Evolutionary conservation across 2,329 filamentous ascomycete genomes (phyloP).

Genomic region (Xylaria sp.): DNA sequence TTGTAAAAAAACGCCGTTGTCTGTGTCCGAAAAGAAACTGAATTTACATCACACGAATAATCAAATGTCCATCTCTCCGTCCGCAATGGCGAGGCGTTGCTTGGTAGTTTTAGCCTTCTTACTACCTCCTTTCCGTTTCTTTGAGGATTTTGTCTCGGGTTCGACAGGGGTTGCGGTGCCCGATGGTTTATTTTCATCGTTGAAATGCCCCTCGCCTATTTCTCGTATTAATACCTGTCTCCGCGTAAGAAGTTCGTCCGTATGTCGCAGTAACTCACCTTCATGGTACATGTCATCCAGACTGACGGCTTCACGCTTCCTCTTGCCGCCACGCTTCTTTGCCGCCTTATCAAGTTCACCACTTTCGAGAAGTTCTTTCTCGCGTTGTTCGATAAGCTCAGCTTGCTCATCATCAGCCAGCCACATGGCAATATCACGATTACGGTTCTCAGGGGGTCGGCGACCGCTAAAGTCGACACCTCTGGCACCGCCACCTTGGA

Average conservation of each 20-base stretch:
- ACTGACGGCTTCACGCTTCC: slow-evolving; percentile 69
- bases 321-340: slow-evolving; percentile 69
- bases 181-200: slow-evolving; percentile 84
- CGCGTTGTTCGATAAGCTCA: slow-evolving; percentile 90
- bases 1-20: slow-evolving; percentile 32
- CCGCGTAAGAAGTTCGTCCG: not conserved
- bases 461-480: slow-evolving; percentile 97
- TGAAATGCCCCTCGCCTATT: slow-evolving; percentile 93
- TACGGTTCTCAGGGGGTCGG: slow-evolving; percentile 85
- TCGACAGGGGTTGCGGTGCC: slow-evolving; percentile 85
- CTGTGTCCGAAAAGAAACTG: slow-evolving; percentile 26
- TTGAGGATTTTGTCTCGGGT: slow-evolving; percentile 57
- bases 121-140: slow-evolving; percentile 64
- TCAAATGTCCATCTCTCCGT: slow-evolving; percentile 62
- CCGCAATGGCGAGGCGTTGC: slow-evolving; percentile 73
- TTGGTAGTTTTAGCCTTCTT: slow-evolving; percentile 76
- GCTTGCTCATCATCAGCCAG: slow-evolving; percentile 97
- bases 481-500: slow-evolving; percentile 85
- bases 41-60: slow-evolving; percentile 35
- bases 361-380: slow-evolving; percentile 83
- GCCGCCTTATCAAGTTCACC: slow-evolving; percentile 71
- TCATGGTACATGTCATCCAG: slow-evolving; percentile 99
- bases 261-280: slow-evolving; percentile 69
- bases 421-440: slow-evolving; percentile 99
- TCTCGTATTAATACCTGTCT: slow-evolving; percentile 47